Evolutionary conservation across 306 rosid species (phyloP).

Genomic region (Lathyrus tuberosus): DNA sequence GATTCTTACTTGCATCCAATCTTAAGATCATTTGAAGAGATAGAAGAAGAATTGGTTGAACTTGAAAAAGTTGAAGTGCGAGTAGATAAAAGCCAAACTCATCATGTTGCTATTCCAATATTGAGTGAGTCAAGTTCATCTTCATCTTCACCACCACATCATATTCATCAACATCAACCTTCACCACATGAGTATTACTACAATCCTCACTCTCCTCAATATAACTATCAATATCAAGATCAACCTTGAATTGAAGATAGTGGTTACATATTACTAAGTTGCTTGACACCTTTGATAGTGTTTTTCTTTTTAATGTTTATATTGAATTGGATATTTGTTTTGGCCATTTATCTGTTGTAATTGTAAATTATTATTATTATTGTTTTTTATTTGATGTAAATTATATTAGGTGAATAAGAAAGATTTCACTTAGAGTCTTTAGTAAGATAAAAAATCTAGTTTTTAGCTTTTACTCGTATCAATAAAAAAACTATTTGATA

Average conservation of each 20-base stretch:
- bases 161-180: slow-evolving; percentile 44
- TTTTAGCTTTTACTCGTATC: too few relatives aligned
- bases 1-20: slow-evolving; percentile 97
- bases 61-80: slow-evolving; percentile 61
- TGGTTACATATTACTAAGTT: slow-evolving; percentile 19
- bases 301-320: neutral
- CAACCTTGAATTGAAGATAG: slow-evolving; percentile 46
- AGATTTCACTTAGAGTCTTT: neutral
- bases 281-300: slow-evolving; percentile 37
- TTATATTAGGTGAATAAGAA: neutral
- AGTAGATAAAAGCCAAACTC: slow-evolving; percentile 74
- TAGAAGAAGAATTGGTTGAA: slow-evolving; percentile 45
- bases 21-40: slow-evolving; percentile 75
- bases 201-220: slow-evolving; percentile 52
- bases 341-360: slow-evolving; percentile 28
- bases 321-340: slow-evolving; percentile 11
- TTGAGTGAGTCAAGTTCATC: slow-evolving; percentile 61
- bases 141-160: slow-evolving; percentile 61
- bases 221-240: slow-evolving; percentile 51
- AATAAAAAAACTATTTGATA: too few relatives aligned
- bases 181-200: slow-evolving; percentile 50
- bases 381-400: slow-evolving; percentile 15
- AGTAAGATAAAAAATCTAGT: too few relatives aligned
- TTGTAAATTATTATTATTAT: slow-evolving; percentile 41
- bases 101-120: slow-evolving; percentile 41